A percentile compares a stretch with the other conserved stretches of the same genome.
Conservation (phyloP, 352 stramenopile genomes). For the Phytophthora nicotianae region DNA sequence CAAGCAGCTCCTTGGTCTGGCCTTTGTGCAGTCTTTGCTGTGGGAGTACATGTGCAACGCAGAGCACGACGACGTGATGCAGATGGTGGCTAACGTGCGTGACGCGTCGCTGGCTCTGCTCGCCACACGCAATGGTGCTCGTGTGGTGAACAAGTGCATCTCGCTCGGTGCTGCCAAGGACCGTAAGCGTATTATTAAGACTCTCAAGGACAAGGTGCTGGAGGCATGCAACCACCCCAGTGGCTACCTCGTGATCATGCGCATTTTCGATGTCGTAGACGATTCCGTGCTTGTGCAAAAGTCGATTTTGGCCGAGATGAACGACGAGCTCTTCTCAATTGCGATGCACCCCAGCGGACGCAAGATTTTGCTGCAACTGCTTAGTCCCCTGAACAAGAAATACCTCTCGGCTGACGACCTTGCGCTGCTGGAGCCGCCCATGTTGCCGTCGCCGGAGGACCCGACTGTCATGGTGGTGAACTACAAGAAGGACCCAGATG, state of each 20-base stretch:
- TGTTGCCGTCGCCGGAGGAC: constrained; percentile 72
- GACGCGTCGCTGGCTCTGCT: constrained; percentile 87
- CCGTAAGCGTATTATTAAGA: constrained; percentile 92
- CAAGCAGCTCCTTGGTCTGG: constrained; percentile 88
- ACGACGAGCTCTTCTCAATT: constrained; percentile 73
- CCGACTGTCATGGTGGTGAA: constrained; percentile 68
- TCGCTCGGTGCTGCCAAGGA: constrained; percentile 87
- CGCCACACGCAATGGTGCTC: constrained; percentile 87
- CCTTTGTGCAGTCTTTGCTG: constrained; percentile 89
- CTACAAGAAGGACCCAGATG: constrained; percentile 89
- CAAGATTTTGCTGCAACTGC: constrained; percentile 82
- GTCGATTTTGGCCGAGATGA: constrained; percentile 82
- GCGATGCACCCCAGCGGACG: constrained; percentile 74
- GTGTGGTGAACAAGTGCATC: constrained; percentile 87
- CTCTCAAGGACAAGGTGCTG: constrained; percentile 90
- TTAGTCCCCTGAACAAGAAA: constrained; percentile 83
- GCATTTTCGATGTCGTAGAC: constrained; percentile 90
- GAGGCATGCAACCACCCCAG: constrained; percentile 91
- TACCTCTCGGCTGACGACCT: constrained; percentile 86
- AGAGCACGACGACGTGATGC: constrained; percentile 77
- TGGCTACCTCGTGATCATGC: constrained; percentile 90
- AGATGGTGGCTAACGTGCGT: constrained; percentile 86
- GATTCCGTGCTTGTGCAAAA: constrained; percentile 93
- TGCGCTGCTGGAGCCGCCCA: constrained; percentile 69
- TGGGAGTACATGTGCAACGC: constrained; percentile 91